phyloP scores from a whole-genome alignment of 176 grass and related monocot genomes.

The Avena atlantica region DNA sequence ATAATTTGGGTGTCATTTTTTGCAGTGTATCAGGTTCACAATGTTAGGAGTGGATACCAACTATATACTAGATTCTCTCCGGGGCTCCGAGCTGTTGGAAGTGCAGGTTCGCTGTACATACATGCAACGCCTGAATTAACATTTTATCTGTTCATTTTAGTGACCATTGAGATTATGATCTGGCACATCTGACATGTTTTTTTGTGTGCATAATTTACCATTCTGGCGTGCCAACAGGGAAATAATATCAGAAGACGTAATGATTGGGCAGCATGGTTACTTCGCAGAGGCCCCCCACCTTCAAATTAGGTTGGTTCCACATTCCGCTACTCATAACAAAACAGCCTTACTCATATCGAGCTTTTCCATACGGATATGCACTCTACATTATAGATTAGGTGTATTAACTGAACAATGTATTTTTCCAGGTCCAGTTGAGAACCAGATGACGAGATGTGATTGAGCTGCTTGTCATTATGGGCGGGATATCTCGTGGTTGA shows the following conservation, averaged over 20 bases:
- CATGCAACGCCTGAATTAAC: neutral
- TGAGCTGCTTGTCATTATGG: neutral
- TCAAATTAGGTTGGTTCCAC: slow-evolving; percentile 43
- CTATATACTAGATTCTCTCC: slow-evolving; percentile 70
- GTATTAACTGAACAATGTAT: slow-evolving; percentile 14
- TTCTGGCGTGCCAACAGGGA: slow-evolving; percentile 48
- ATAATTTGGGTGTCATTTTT: slow-evolving; percentile 4
- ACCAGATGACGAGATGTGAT: neutral
- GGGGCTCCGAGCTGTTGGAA: slow-evolving; percentile 67
- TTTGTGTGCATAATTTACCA: slow-evolving; percentile 1
- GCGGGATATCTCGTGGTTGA: neutral
- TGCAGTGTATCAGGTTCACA: slow-evolving; percentile 52
- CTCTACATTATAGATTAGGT: neutral
- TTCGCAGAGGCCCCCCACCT: slow-evolving; percentile 29
- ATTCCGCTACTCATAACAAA: neutral
- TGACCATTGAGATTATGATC: neutral
- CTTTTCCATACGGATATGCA: neutral
- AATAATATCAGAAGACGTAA: slow-evolving; percentile 66
- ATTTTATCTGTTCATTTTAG: neutral
- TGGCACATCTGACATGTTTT: neutral
- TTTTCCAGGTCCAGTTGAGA: neutral
- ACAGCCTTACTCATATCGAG: neutral
- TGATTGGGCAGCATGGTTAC: slow-evolving; percentile 75
- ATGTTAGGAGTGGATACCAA: slow-evolving; percentile 40
- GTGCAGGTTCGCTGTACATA: slow-evolving; percentile 61